Conservation (phyloP, 805 yeast genomes). For the Barnettozyma californica region DNA sequence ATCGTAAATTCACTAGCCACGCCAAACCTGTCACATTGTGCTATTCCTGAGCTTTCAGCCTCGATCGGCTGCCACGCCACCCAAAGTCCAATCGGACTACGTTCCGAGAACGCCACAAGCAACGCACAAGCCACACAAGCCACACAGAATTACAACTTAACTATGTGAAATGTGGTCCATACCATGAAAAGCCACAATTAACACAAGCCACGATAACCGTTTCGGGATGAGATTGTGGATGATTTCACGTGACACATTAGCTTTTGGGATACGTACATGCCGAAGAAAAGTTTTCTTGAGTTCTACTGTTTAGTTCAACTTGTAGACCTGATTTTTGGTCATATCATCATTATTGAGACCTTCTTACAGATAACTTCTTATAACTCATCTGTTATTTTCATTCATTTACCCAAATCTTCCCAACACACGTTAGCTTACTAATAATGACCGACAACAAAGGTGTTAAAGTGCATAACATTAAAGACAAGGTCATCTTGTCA, state of each 20-base stretch:
- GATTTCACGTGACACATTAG: conserved; percentile 13
- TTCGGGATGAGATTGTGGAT: conserved; percentile 9
- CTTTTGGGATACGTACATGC: no score
- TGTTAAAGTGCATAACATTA: conserved; percentile 20
- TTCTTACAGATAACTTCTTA: neutral
- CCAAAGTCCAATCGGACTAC: neutral
- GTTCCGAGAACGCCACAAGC: neutral
- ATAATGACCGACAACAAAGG: conserved; percentile 1
- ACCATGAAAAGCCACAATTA: conserved; percentile 3
- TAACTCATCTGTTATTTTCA: neutral
- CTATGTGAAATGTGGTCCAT: neutral
- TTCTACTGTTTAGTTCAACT: neutral
- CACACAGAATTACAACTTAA: neutral
- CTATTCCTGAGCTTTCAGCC: neutral
- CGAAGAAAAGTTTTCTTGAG: conserved; percentile 3
- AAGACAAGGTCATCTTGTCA: conserved; percentile 33
- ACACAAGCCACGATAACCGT: conserved; percentile 9
- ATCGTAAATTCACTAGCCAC: neutral
- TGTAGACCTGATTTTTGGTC: neutral
- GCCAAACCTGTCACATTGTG: neutral
- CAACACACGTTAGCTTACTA: neutral
- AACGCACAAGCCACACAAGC: conserved; percentile 5
- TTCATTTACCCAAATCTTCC: neutral
- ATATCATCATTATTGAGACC: neutral
- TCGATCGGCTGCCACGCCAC: neutral